Base-by-base conservation (phyloP, 2,329 filamentous ascomycete species). In the Penicillium digitatum region DNA sequence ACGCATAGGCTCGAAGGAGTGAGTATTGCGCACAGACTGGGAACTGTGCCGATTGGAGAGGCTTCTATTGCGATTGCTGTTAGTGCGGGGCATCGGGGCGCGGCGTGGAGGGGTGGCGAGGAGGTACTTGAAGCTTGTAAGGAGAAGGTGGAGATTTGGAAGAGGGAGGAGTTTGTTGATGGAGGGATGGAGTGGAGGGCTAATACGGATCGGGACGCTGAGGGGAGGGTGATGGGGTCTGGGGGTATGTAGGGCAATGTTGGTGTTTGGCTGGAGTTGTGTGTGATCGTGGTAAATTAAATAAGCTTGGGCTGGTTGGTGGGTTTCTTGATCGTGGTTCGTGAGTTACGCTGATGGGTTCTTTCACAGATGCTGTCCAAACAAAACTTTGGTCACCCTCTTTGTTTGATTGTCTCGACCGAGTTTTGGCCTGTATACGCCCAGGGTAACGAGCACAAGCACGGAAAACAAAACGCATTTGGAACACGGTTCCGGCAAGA, bases 31-130 rank as follows among this genome's bases (percentile, higher is more conserved):
- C 94, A 97, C 75, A 84, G 93, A 4, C 79, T 97, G 3, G 94
- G 94, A 0, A 81, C 84, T 20, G 93, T 96, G 16, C 89, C 90
- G 3, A 87, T 97, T 52, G 88, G 86, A n/a, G 90, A 96, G 74
- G 92, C 96, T 76, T 95, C 90, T 69, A 93, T 99, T 58, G 76
- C 95, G 52, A 91, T 97, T 65, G 89, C 90, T 1, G 88, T 96
- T 4, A 91, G 89, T 40, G 82, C 89, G 27, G 85, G 88, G 34
- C 94, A 97, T 76, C 81, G 94, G 8, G 83, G 88, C 64, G 89
- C 88, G 14, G 92, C 90, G 5, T 99, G 93, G 93, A 77, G 78
- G 64, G 93, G 88, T 0, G 93, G 89, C 0, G 93, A 97, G 76
- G 90, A 95, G 75, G 88, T 91, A 32, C 76, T 97, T 55, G 93